These are phyloP conservation scores for Arctium lappa DNA, from an alignment of 129 eudicot species.

Conservation along the genomic window DNA sequence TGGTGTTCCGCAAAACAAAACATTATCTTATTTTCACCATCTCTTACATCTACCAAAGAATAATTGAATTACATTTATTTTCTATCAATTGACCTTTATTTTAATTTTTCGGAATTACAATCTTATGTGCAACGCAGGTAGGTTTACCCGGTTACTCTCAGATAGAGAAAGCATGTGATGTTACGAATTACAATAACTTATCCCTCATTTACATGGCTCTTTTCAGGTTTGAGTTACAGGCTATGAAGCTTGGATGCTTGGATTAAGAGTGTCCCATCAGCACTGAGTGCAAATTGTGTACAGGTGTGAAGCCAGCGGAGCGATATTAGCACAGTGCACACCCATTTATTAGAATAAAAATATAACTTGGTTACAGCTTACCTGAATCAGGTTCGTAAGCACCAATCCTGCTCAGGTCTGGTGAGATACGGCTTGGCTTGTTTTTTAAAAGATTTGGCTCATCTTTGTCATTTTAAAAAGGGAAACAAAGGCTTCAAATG, in stretches of 20 bases:
- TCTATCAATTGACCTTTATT: not conserved
- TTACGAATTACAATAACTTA: not conserved
- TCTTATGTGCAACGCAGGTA: not conserved
- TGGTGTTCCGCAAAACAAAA: not conserved
- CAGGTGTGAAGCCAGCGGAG: not conserved
- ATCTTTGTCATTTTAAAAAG: not conserved
- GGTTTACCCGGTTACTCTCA: not conserved
- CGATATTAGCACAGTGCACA: not conserved
- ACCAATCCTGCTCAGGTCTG: not conserved
- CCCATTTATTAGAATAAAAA: not conserved
- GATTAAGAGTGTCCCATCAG: not conserved
- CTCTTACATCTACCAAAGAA: not conserved
- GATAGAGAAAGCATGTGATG: not conserved
- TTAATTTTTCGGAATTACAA: not conserved
- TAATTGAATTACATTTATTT: not conserved
- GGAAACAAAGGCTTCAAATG: not conserved
- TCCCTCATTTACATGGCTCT: not conserved
- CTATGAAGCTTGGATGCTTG: not conserved
- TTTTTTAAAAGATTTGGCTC: not conserved
- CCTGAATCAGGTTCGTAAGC: not conserved
- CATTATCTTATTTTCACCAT: not conserved
- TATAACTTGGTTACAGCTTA: too few relatives aligned
- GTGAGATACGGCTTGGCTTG: not conserved
- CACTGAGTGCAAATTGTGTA: not conserved
- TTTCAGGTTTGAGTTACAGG: not conserved